phyloP scores from a whole-genome alignment of 2,329 filamentous ascomycete genomes.

The Thelonectria rubi region DNA sequence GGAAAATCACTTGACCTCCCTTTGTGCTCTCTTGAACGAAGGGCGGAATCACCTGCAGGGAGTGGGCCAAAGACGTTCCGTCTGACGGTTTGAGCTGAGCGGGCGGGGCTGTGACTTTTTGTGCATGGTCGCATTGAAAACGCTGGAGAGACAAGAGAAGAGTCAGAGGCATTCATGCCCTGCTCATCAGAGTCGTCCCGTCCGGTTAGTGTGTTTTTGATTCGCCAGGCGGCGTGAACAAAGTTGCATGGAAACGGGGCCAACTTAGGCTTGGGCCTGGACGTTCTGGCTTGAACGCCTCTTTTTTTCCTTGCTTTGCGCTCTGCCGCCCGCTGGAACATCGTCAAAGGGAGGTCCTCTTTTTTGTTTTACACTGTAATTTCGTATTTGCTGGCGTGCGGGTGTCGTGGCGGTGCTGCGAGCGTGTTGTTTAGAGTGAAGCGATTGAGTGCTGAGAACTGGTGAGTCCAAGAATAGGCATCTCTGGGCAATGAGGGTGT shows the following conservation, averaged over 20 bases:
- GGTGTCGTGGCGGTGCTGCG: not conserved
- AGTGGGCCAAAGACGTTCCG: slow-evolving; percentile 11
- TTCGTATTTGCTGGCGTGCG: not conserved
- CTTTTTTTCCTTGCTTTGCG: too few relatives aligned
- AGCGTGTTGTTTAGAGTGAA: not conserved
- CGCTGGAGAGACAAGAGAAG: not conserved
- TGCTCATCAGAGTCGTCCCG: too few relatives aligned
- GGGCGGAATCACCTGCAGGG: not conserved
- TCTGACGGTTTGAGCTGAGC: slow-evolving; percentile 10
- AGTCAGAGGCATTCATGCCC: too few relatives aligned
- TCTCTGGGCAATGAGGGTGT: too few relatives aligned
- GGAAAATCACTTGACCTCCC: not conserved
- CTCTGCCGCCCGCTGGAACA: too few relatives aligned
- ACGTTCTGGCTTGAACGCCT: not conserved
- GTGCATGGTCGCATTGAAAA: too few relatives aligned
- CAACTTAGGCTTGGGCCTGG: not conserved
- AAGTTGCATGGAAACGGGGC: not conserved
- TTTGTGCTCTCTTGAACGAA: too few relatives aligned
- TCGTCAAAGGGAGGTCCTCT: too few relatives aligned
- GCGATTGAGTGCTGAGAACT: not conserved
- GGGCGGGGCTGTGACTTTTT: too few relatives aligned
- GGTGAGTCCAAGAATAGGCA: too few relatives aligned
- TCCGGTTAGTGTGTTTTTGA: not conserved
- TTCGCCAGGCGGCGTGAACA: too few relatives aligned
- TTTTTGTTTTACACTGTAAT: too few relatives aligned